Evolutionary conservation across 768 basidiomycete genomes (phyloP).

Genomic region (Kwoniella pini): DNA sequence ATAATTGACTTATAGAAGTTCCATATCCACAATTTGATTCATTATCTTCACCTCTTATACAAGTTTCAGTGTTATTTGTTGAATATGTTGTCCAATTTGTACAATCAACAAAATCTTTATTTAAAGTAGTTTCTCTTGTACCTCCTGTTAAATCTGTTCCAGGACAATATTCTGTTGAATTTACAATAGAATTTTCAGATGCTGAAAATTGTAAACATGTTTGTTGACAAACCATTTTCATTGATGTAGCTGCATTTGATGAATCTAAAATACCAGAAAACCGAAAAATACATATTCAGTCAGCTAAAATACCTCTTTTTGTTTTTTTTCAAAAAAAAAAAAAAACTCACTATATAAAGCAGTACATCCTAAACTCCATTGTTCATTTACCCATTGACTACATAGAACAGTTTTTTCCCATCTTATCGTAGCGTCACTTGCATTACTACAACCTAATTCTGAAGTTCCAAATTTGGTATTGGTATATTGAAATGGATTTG

Average conservation of each 20-base stretch:
- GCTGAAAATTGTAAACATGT: conserved; percentile 51
- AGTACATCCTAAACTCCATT: conserved; percentile 40
- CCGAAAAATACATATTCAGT: no score
- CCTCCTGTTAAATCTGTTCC: conserved; percentile 48
- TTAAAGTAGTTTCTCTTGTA: conserved; percentile 29
- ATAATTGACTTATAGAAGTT: conserved; percentile 34
- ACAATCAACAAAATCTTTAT: conserved; percentile 50
- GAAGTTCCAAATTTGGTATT: conserved; percentile 43
- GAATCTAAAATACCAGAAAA: conserved; percentile 26
- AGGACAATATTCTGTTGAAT: conserved; percentile 43
- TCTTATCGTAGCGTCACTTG: conserved; percentile 37
- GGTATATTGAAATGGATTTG: conserved; percentile 43
- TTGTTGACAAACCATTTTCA: conserved; percentile 52
- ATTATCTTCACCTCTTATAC: conserved; percentile 42
- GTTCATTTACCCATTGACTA: conserved; percentile 51
- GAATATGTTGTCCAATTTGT: conserved; percentile 49
- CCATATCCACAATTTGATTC: conserved; percentile 51
- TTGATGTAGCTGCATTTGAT: conserved; percentile 36
- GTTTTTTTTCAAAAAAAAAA: no score
- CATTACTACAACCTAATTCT: conserved; percentile 52
- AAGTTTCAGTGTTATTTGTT: conserved; percentile 46
- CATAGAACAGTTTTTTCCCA: conserved; percentile 53
- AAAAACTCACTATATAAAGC: conserved; percentile 43
- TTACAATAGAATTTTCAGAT: conserved; percentile 37
- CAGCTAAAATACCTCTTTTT: no score